These are phyloP conservation scores for Rhynchosporium agropyri DNA, from an alignment of 2,329 filamentous ascomycete genomes.

Conservation along the genomic window DNA sequence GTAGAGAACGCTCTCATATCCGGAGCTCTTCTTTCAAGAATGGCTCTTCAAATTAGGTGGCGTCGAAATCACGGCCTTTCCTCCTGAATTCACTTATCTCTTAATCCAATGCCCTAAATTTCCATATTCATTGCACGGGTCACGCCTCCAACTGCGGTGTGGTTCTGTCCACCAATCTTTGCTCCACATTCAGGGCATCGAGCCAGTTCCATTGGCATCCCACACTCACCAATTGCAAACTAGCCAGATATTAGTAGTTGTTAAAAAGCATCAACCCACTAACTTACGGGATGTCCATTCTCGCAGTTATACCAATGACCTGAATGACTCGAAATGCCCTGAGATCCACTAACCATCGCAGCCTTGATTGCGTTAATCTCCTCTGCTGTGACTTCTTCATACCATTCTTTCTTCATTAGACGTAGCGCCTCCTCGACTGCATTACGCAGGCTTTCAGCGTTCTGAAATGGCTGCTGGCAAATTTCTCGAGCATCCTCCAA, in stretches of 20 bases:
- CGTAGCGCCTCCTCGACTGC: conserved; percentile 39
- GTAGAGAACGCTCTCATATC: no score
- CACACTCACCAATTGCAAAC: conserved; percentile 67
- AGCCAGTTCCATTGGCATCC: conserved; percentile 63
- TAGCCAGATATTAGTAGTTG: conserved; percentile 6
- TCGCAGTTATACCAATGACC: conserved; percentile 63
- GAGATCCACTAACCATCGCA: neutral
- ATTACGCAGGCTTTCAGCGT: conserved; percentile 33
- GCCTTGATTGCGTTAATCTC: conserved; percentile 37
- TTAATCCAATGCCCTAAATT: no score
- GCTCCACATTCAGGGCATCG: conserved; percentile 64
- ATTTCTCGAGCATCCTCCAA: conserved; percentile 41
- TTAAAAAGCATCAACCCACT: neutral
- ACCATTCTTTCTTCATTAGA: conserved; percentile 44
- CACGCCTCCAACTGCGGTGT: conserved; percentile 54
- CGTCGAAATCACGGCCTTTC: no score
- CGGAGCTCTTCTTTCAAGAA: no score
- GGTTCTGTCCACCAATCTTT: conserved; percentile 56
- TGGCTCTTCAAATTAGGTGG: no score
- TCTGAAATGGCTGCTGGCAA: conserved; percentile 43
- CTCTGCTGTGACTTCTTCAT: conserved; percentile 47
- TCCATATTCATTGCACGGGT: conserved; percentile 54
- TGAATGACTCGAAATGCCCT: conserved; percentile 44
- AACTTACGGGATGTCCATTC: conserved; percentile 50
- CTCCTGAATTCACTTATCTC: no score